A percentile compares a stretch with the other conserved stretches of the same genome.
Conservation (phyloP, 768 basidiomycete species). For the Psilocybe subaeruginosa region DNA sequence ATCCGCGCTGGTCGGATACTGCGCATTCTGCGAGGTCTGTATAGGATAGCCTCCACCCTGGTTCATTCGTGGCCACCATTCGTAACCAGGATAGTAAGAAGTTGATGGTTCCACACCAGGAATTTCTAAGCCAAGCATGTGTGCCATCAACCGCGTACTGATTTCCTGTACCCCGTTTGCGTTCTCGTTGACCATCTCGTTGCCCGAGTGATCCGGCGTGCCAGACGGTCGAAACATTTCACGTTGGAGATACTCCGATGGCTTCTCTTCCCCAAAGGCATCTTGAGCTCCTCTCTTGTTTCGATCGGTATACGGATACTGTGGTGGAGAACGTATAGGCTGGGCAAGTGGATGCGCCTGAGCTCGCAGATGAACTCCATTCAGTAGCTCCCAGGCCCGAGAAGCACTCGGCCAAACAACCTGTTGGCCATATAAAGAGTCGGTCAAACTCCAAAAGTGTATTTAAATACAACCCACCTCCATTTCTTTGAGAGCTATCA, state of each 20-base stretch:
- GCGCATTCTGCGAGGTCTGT: constrained; percentile 12
- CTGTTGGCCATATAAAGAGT: constrained; percentile 33
- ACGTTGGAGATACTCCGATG: constrained; percentile 44
- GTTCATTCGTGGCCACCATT: constrained; percentile 64
- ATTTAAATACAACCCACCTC: constrained; percentile 44
- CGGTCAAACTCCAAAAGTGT: constrained; percentile 4
- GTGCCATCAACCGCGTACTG: constrained; percentile 68
- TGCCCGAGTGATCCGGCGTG: constrained; percentile 14
- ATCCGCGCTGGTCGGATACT: constrained; percentile 18
- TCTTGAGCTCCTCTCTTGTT: constrained; percentile 63
- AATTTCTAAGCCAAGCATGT: constrained; percentile 70
- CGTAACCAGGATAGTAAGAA: constrained; percentile 58
- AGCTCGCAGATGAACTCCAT: constrained; percentile 64
- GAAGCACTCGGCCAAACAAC: constrained; percentile 72
- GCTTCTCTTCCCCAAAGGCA: constrained; percentile 63
- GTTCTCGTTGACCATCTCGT: constrained; percentile 27
- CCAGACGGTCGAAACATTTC: constrained; percentile 34
- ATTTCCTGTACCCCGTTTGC: constrained; percentile 62
- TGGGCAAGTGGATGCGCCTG: constrained; percentile 24
- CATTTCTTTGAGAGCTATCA: constrained; percentile 68
- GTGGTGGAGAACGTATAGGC: constrained; percentile 27
- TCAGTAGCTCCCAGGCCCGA: constrained; percentile 66
- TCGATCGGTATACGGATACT: constrained; percentile 42
- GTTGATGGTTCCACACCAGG: constrained; percentile 66
- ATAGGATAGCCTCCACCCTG: constrained; percentile 19